Evolutionary conservation across 345 rosid genomes (phyloP).

Genomic region (Murraya paniculata): DNA sequence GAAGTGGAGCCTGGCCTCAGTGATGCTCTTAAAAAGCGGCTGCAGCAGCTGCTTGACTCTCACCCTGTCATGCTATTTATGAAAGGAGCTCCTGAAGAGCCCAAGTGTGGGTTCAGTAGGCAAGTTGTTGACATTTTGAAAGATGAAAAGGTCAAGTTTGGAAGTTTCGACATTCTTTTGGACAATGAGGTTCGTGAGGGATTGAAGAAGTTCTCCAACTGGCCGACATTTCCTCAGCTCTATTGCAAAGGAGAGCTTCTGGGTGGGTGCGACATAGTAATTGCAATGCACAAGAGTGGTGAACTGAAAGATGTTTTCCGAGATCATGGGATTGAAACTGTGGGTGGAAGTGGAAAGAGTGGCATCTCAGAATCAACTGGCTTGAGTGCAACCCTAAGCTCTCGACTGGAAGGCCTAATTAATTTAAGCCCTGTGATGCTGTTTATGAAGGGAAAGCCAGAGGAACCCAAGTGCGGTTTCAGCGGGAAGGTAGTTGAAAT

Average conservation of each 20-base stretch:
- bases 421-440: conserved; percentile 73
- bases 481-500: conserved; percentile 89
- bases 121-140: conserved; percentile 73
- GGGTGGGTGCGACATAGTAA: conserved; percentile 86
- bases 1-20: conserved; percentile 35
- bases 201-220: conserved; percentile 86
- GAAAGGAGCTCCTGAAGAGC: conserved; percentile 89
- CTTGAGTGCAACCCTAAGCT: conserved; percentile 45
- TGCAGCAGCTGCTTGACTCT: conserved; percentile 68
- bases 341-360: conserved; percentile 43
- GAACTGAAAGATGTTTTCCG: conserved; percentile 73
- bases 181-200: conserved; percentile 86
- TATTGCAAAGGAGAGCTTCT: conserved; percentile 94
- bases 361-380: conserved; percentile 53
- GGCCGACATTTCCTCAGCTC: conserved; percentile 99
- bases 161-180: conserved; percentile 74
- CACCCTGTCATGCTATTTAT: conserved; percentile 86
- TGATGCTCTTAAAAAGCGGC: conserved; percentile 41
- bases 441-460: conserved; percentile 94
- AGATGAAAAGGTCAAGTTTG: conserved; percentile 73
- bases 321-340: conserved; percentile 55
- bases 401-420: conserved; percentile 61
- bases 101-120: conserved; percentile 86
- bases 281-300: conserved; percentile 89
- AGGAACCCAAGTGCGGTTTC: conserved; percentile 88